Evolutionary conservation across 169 alveolate genomes (phyloP).

Genomic region (Plasmodium fragile): DNA sequence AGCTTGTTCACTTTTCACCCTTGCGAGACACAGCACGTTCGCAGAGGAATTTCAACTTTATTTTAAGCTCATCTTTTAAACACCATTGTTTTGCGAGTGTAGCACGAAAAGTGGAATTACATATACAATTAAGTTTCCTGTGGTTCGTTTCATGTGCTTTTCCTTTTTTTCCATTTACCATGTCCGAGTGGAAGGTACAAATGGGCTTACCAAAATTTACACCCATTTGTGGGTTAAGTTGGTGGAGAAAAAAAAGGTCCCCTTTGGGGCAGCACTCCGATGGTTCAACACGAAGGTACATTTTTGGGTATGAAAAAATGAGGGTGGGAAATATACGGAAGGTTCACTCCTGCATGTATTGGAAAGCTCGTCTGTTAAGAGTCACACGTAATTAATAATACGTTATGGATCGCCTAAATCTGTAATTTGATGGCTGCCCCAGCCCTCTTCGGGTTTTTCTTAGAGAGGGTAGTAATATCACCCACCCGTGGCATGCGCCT

Average conservation of each 20-base stretch:
- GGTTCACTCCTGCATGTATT: not conserved
- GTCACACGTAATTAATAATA: not conserved
- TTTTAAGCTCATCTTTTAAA: not conserved
- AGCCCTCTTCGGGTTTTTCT: not conserved
- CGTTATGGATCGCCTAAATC: not conserved
- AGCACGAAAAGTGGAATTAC: not conserved
- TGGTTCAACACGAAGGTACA: not conserved
- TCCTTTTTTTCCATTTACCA: not conserved
- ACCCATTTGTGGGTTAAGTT: not conserved
- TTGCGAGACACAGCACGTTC: not conserved
- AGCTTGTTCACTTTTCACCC: not conserved
- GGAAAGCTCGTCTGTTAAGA: not conserved
- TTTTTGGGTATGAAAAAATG: not conserved
- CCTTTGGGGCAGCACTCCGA: not conserved
- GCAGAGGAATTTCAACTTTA: not conserved
- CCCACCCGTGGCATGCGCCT: not conserved
- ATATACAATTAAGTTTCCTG: not conserved
- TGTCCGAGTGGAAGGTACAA: not conserved
- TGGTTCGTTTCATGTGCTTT: not conserved
- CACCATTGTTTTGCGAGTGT: not conserved
- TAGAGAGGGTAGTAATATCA: not conserved
- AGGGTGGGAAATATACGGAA: not conserved
- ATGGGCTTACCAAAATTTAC: not conserved
- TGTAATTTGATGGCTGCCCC: not conserved
- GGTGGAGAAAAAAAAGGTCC: not conserved